Base-by-base conservation (phyloP, 352 stramenopile genomes). In the Sclerospora graminicola region DNA sequence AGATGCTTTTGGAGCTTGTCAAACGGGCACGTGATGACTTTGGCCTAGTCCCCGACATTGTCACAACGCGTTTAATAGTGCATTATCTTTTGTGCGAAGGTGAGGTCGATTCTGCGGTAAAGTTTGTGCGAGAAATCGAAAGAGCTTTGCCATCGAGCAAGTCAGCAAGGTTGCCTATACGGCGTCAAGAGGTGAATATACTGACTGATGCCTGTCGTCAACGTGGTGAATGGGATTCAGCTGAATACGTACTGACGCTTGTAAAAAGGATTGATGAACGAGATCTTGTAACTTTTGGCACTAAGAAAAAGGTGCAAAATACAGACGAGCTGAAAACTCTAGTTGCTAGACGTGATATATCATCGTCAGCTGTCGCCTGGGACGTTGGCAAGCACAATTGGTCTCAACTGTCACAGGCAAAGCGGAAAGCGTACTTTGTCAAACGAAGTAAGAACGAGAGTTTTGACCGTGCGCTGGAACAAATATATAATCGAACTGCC, bases 151-250 rank as follows among this genome's bases (percentile, higher is more conserved):
- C 37, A 10, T n/a, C 33, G 23, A 49, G 43, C 8, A 19, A 39
- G 2, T 32, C 41, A 13, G 45, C 27, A 21, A 41, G 16, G 6
- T 29, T 63, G 13, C 49, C 49, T n/a, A n/a, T 68, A 2, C 43
- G 36, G 19, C 46, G 54, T 8, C 37, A 54, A 31, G 60, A 70
- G 13, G 42, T 65, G 11, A 72, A 68, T 39, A 61, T 45, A 5
- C 42, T 81, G n/a, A 28, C 82, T 5, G 73, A 86, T 51, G 58
- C 55, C 8, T 84, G 69, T 30, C 58, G 69, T 4, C 55, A 77
- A 15, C 41, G 42, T 23, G 39, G 35, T 1, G 45, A 73, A 15
- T 84, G 69, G 71, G 47, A 52, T n/a, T 62, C 41, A 13, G 50
- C 59, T n/a, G 45, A 60, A 3, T 47, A 59, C 11, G 30, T 20